Evolutionary conservation across 2,329 filamentous ascomycete species (phyloP).

Genomic region (Sporothrix inflata): DNA sequence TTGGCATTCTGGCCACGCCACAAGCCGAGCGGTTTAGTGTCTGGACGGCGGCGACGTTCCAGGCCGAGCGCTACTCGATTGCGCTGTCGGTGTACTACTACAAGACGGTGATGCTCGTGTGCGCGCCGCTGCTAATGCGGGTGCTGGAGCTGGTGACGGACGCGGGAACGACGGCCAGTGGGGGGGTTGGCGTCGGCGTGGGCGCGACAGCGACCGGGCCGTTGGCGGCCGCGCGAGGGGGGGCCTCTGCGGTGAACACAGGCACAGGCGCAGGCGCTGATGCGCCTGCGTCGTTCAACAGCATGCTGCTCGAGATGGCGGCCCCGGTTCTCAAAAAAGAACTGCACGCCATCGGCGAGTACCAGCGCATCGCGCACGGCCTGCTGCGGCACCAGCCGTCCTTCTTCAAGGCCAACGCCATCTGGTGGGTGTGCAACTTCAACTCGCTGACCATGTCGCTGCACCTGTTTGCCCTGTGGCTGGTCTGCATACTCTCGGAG

Average conservation of each 20-base stretch:
- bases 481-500: slow-evolving; percentile 32
- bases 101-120: slow-evolving; percentile 30
- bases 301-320: slow-evolving; percentile 29
- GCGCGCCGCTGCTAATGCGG: slow-evolving; percentile 28
- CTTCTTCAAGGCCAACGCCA: slow-evolving; percentile 38
- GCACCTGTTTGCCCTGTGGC: slow-evolving; percentile 39
- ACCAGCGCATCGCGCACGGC: slow-evolving; percentile 33
- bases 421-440: slow-evolving; percentile 43
- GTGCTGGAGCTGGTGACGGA: slow-evolving; percentile 28
- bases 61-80: slow-evolving; percentile 28
- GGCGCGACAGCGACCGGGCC: no score
- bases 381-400: slow-evolving; percentile 33
- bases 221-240: not conserved
- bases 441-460: slow-evolving; percentile 38
- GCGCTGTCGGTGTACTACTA: slow-evolving; percentile 34
- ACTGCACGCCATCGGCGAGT: slow-evolving; percentile 33
- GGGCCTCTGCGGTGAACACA: not conserved
- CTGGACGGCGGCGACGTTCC: slow-evolving; percentile 25
- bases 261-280: not conserved
- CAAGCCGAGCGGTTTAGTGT: slow-evolving; percentile 4
- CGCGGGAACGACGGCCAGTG: not conserved
- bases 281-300: not conserved
- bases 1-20: slow-evolving; percentile 18
- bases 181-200: not conserved
- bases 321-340: slow-evolving; percentile 36